Conservation (phyloP, 805 yeast genomes). For the Babjeviella inositovora region DNA sequence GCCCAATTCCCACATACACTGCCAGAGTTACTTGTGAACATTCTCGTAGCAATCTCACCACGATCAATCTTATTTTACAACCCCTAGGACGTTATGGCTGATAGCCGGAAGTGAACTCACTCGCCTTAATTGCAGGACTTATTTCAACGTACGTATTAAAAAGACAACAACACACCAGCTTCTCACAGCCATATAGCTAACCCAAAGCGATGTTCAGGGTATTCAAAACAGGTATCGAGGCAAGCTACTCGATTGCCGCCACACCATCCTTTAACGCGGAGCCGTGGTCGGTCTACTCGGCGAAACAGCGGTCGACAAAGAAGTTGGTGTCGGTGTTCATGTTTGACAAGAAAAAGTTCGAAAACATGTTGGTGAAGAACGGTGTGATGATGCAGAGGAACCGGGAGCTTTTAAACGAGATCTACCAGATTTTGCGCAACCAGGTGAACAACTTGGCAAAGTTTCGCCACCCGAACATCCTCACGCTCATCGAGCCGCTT, state of each 20-base stretch:
- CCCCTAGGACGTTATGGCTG: no score
- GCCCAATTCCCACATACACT: no score
- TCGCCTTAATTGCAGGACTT: no score
- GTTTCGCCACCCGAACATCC: slow-evolving; percentile 77
- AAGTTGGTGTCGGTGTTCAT: slow-evolving; percentile 68
- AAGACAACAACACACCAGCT: no score
- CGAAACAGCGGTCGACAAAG: slow-evolving; percentile 50
- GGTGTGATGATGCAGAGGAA: slow-evolving; percentile 33
- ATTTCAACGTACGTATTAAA: no score
- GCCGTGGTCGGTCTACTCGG: slow-evolving; percentile 78
- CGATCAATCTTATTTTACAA: no score
- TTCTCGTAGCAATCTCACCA: no score
- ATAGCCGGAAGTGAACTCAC: no score
- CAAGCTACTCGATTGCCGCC: slow-evolving; percentile 50
- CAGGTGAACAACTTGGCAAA: slow-evolving; percentile 65
- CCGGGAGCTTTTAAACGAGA: slow-evolving; percentile 37
- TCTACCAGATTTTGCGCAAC: slow-evolving; percentile 43
- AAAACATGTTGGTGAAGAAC: slow-evolving; percentile 30
- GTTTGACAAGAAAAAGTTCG: slow-evolving; percentile 69
- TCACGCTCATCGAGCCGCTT: slow-evolving; percentile 74
- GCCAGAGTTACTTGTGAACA: no score
- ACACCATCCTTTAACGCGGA: slow-evolving; percentile 61
- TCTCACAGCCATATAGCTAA: no score
- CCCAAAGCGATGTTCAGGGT: slow-evolving; percentile 37
- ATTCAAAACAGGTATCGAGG: slow-evolving; percentile 44